These are phyloP conservation scores for Phlegmacium glaucopus DNA, from an alignment of 768 basidiomycete species.

Conservation along the genomic window DNA sequence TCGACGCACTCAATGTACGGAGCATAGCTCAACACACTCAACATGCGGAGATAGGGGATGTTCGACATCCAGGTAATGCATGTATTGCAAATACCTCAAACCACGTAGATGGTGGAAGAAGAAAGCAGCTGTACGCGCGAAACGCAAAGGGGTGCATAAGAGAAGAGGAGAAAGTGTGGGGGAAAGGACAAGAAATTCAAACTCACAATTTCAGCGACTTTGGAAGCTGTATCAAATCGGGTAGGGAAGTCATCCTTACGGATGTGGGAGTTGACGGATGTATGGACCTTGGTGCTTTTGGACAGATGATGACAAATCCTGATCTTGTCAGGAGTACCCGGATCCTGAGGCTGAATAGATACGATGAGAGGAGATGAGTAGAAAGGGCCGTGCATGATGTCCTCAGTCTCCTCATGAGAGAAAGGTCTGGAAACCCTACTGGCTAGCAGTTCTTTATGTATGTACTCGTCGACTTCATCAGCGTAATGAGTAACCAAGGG, in stretches of 20 bases:
- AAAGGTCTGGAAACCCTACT: constrained; percentile 28
- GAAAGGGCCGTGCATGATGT: constrained; percentile 25
- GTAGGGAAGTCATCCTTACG: constrained; percentile 24
- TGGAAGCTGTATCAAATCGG: constrained; percentile 18
- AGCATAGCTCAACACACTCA: too few relatives aligned
- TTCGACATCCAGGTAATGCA: too few relatives aligned
- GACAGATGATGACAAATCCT: constrained; percentile 26
- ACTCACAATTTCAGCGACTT: constrained; percentile 21
- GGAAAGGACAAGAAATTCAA: neutral
- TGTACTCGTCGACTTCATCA: constrained; percentile 11
- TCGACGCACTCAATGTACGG: too few relatives aligned
- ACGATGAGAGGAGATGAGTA: constrained; percentile 27
- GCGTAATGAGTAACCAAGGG: too few relatives aligned
- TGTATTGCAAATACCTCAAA: too few relatives aligned
- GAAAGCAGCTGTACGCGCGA: neutral
- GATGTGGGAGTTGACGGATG: constrained; percentile 25
- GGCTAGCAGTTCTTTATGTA: constrained; percentile 15
- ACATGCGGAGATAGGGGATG: too few relatives aligned
- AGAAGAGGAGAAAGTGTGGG: neutral
- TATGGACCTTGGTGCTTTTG: constrained; percentile 8
- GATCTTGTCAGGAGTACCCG: constrained; percentile 21
- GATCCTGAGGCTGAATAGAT: constrained; percentile 19
- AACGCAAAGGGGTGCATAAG: neutral
- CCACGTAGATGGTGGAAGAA: neutral
- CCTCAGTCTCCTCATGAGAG: constrained; percentile 7